Evolutionary conservation across 192 early-diverging fungal genomes (phyloP), one percentile per base, ranked within the genome.

Genomic region (Phlyctochytrium arcticum): DNA sequence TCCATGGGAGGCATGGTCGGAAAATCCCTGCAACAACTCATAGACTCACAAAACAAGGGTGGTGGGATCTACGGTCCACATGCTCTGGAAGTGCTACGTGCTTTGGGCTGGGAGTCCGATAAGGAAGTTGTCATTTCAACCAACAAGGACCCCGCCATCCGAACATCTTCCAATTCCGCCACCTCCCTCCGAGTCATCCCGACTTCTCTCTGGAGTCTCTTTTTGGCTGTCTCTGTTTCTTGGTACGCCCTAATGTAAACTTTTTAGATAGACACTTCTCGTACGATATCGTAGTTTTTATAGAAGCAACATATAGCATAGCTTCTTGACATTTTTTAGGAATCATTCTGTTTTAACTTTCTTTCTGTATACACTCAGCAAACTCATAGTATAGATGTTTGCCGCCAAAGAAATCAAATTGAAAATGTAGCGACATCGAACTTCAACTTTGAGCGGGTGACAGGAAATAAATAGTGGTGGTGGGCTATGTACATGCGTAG

Each of bases 71-170:
- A 76, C 42, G 74, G 74, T 33, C 65, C 65, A 9, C 33, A 35
- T 8, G 69, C 56, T 6, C 10, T 65, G 12, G 56, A 27, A 2
- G 50, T 72, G 36, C 32, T 76, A 44, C 23, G 23, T 3, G 30
- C 51, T 3, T 47, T 76, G 33, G 74, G 74, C 10, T 76, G 70
- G 70, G 63, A 66, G 12, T 53, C 37, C 29, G n/a, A 2, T 27
- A 30, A 48, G 1, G 42, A 48, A 0, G 31, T 61, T 0, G 23
- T 36, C 1, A 54, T 65, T 23, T n/a, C n/a, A n/a, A n/a, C n/a
- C n/a, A 46, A 46, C n/a, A 61, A 50, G 39, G 12, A 47, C 1
- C 5, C 48, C 3, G 21, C 15, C 39, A 19, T n/a, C 39, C 15
- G 39, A n/a, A 44, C 12, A n/a, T n/a, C 21, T 44, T 12, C 39